Percentiles rank a stretch among this genome's conserved stretches.
Conservation (phyloP, 1,139 yeast genomes). For the Suhomyces chickasaworum region DNA sequence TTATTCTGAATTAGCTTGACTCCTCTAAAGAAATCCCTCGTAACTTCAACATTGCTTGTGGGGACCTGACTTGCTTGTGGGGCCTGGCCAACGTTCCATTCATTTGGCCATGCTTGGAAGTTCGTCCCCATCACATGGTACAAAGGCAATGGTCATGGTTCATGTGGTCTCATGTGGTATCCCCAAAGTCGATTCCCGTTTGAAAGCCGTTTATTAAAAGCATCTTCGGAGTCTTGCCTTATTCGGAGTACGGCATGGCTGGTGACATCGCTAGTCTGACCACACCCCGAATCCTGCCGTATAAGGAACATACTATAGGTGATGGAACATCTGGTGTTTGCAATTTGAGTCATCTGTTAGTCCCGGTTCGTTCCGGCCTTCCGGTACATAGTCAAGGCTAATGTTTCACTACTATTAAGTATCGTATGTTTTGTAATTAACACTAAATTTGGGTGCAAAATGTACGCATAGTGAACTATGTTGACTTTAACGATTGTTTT, state of each 20-base stretch:
- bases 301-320: neutral
- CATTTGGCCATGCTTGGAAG: no score
- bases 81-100: no score
- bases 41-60: no score
- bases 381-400: neutral
- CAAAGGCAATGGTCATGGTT: neutral
- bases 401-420: neutral
- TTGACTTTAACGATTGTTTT: neutral
- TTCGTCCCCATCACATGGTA: neutral
- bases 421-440: neutral
- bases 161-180: neutral
- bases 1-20: no score
- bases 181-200: neutral
- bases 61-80: no score
- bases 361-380: neutral
- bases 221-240: neutral
- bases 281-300: neutral
- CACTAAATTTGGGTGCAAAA: neutral
- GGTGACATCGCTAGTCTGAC: neutral
- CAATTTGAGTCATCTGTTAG: no score
- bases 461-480: neutral
- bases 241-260: neutral
- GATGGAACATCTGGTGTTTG: neutral
- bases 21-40: no score
- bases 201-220: neutral